A percentile compares a stretch with the other conserved stretches of the same genome.
Conservation (phyloP, 148 eudicot genomes). For the Drosera capensis region DNA sequence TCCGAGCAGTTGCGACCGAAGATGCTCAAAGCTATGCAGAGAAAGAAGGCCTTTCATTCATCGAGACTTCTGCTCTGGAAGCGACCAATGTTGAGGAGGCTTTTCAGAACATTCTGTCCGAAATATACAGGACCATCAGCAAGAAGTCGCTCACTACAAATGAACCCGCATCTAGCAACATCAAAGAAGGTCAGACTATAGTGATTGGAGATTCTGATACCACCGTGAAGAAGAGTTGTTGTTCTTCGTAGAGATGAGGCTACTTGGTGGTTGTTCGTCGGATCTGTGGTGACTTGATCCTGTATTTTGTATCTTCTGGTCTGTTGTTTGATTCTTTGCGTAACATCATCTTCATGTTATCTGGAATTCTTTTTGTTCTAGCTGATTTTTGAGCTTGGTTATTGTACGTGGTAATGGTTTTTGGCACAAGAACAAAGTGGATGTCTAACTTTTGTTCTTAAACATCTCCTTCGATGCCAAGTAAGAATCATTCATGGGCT, state of each 20-base stretch:
- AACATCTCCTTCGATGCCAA: no score
- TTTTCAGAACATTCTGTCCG: neutral
- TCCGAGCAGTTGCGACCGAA: conserved; percentile 43
- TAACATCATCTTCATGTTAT: no score
- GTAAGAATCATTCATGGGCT: no score
- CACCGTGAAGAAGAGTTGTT: neutral
- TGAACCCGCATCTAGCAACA: neutral
- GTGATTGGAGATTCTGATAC: conserved; percentile 15
- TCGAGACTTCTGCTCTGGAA: conserved; percentile 52
- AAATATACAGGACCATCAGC: neutral
- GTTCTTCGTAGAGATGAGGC: neutral
- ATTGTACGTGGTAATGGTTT: no score
- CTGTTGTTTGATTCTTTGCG: no score
- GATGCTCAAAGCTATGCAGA: conserved; percentile 53
- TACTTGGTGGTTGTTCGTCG: neutral
- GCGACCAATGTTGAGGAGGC: conserved; percentile 43
- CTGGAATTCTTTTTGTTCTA: no score
- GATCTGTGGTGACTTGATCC: no score
- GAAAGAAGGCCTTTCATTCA: conserved; percentile 46
- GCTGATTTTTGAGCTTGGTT: no score
- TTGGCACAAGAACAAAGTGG: no score
- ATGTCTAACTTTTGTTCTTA: no score
- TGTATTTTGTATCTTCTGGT: no score
- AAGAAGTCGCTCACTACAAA: neutral
- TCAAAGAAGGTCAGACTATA: conserved; percentile 8